phyloP scores from a whole-genome alignment of 371 early-diverging fungal genomes.

The Rhizopus arrhizus region DNA sequence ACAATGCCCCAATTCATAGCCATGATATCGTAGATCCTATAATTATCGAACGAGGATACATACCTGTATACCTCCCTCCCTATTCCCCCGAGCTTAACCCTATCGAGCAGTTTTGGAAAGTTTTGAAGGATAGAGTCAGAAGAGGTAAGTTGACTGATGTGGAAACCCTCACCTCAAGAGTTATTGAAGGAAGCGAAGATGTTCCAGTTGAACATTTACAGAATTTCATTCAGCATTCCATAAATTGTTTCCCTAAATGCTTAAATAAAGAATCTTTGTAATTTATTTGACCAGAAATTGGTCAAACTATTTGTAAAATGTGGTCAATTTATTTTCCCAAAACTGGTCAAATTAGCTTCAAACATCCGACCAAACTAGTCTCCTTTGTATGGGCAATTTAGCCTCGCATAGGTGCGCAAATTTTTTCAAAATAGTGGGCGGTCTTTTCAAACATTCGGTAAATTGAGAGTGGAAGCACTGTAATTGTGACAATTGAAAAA shows the following conservation, averaged over 20 bases:
- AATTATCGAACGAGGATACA: slow-evolving; percentile 6
- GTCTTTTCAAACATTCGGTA: no score
- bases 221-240: slow-evolving; percentile 18
- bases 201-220: slow-evolving; percentile 18
- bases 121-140: slow-evolving; percentile 18
- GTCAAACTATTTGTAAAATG: no score
- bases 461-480: no score
- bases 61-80: slow-evolving; percentile 3
- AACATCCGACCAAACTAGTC: neutral
- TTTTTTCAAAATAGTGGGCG: slow-evolving; percentile 1
- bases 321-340: slow-evolving; percentile 3
- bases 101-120: slow-evolving; percentile 8
- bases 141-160: slow-evolving; percentile 4
- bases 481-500: no score
- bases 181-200: slow-evolving; percentile 17
- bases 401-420: slow-evolving; percentile 4
- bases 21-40: slow-evolving; percentile 5
- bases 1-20: slow-evolving; percentile 12
- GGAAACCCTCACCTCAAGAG: slow-evolving; percentile 8
- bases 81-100: slow-evolving; percentile 11
- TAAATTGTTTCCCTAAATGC: slow-evolving; percentile 14
- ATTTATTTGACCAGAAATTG: neutral
- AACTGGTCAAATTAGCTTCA: slow-evolving; percentile 7
- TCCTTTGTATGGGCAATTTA: slow-evolving; percentile 11
- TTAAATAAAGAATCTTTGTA: slow-evolving; percentile 14